phyloP scores from a whole-genome alignment of 192 early-diverging fungal species.

The Glomus cerebriforme region DNA sequence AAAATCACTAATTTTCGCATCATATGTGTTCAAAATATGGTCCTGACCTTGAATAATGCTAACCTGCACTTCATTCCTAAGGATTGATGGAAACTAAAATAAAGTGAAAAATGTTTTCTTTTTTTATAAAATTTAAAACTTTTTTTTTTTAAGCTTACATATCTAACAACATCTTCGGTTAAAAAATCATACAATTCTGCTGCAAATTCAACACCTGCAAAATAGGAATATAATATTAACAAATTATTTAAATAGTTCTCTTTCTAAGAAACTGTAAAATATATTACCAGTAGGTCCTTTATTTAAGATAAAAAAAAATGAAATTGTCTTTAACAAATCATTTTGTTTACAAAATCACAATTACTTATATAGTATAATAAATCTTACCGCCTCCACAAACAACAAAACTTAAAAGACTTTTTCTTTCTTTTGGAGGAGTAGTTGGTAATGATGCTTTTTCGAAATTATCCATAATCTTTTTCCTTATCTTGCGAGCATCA shows the following conservation, averaged over 20 bases:
- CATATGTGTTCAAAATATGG: slow-evolving; percentile 75
- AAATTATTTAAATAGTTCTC: not conserved
- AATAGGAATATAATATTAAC: not conserved
- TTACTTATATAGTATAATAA: not conserved
- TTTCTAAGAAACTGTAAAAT: not conserved
- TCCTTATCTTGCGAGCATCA: slow-evolving; percentile 64
- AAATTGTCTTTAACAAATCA: not conserved
- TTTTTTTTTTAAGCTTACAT: slow-evolving; percentile 40
- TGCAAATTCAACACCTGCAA: slow-evolving; percentile 67
- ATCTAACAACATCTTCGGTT: slow-evolving; percentile 60
- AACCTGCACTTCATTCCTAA: slow-evolving; percentile 55
- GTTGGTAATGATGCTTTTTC: slow-evolving; percentile 68
- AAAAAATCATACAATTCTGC: slow-evolving; percentile 58
- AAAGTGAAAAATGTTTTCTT: not conserved
- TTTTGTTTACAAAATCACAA: not conserved
- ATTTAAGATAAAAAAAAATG: slow-evolving; percentile 1
- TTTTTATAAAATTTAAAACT: not conserved
- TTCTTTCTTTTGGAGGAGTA: slow-evolving; percentile 58
- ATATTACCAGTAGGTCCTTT: slow-evolving; percentile 42
- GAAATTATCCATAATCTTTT: slow-evolving; percentile 62
- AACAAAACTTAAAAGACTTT: slow-evolving; percentile 67
- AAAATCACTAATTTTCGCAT: slow-evolving; percentile 61
- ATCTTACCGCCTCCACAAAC: slow-evolving; percentile 71
- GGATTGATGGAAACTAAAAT: slow-evolving; percentile 65
- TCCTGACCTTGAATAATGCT: slow-evolving; percentile 67